phyloP scores from a whole-genome alignment of 2,329 filamentous ascomycete species.

The Fusarium staphyleae region DNA sequence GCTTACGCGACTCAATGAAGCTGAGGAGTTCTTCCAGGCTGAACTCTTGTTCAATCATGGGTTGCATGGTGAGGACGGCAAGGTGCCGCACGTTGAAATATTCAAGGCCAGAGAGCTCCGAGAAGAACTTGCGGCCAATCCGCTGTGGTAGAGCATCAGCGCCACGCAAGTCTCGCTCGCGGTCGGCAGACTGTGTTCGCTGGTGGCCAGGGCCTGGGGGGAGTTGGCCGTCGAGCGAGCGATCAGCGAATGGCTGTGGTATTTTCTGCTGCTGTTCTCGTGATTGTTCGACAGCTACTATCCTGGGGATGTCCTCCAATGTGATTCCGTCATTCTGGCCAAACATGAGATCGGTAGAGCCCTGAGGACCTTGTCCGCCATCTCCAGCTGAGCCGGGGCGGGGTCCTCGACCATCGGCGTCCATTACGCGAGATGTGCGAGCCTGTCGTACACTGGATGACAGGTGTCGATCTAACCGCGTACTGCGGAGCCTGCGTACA shows the following conservation, averaged over 20 bases:
- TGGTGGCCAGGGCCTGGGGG: slow-evolving; percentile 70
- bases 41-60: slow-evolving; percentile 87
- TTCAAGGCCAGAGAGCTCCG: slow-evolving; percentile 91
- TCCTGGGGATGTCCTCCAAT: slow-evolving; percentile 93
- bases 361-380: slow-evolving; percentile 52
- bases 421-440: slow-evolving; percentile 89
- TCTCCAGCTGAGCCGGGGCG: slow-evolving; percentile 76
- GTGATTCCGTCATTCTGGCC: slow-evolving; percentile 91
- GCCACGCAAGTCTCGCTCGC: slow-evolving; percentile 59
- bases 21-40: slow-evolving; percentile 91
- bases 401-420: slow-evolving; percentile 66
- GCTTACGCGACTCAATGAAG: slow-evolving; percentile 90
- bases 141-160: slow-evolving; percentile 62
- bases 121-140: slow-evolving; percentile 84
- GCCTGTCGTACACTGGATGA: slow-evolving; percentile 93
- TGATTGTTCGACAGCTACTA: slow-evolving; percentile 94
- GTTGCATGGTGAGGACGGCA: slow-evolving; percentile 93
- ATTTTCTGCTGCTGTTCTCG: slow-evolving; percentile 82
- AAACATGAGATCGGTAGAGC: slow-evolving; percentile 81
- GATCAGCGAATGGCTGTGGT: slow-evolving; percentile 31
- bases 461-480: slow-evolving; percentile 90
- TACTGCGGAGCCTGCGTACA: slow-evolving; percentile 89
- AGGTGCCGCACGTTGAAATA: slow-evolving; percentile 98
- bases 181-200: slow-evolving; percentile 65
- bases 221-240: slow-evolving; percentile 50